Evolutionary conservation across 305 asterid genomes (phyloP), one percentile per base, ranked within the genome.

Genomic region (Fraxinus velutina): DNA sequence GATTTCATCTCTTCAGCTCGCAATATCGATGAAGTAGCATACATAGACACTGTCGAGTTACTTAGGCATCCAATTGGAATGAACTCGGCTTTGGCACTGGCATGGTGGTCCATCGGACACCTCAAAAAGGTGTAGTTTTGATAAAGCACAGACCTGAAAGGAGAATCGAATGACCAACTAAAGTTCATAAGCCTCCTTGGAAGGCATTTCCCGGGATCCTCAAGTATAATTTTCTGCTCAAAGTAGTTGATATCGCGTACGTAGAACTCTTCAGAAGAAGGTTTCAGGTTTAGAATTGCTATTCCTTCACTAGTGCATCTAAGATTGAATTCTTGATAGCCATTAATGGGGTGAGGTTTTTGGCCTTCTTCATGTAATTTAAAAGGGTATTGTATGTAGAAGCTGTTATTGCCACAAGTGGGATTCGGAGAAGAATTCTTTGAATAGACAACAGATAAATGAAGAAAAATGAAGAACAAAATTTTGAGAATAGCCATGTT

Each of bases 31-130:
- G 80, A 29, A 9, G 86, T 68, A 55, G 88, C 87, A 15, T 81
- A 15, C 4, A 83, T 83, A 0, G 80, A 57, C 3, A 32, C 17
- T 0, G 80, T 79, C 30, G 70, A 30, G 79, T 80, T 81, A 82
- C 88, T 83, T 29, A 87, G 84, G 47, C 92, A 89, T 29, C 32
- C 79, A 15, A 89, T 84, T 13, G 80, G 47, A 5, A 4, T 17
- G 27, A n/a, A 57, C 9, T 15, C 2, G 4, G 15, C 21, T 19
- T 6, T 6, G 1, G 22, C n/a, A 9, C 5, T 6, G 22, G 55
- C 55, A 2, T 2, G 55, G 55, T 71, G 2, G 33, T 34, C 15
- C 22, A 19, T 1, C 74, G 73, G 85, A 47, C 85, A 82, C 27
- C 33, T 39, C 12, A 83, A 15, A 50, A 64, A 86, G 27, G 81